Base-by-base conservation (phyloP, 768 basidiomycete species). In the Scleroderma bovista region DNA sequence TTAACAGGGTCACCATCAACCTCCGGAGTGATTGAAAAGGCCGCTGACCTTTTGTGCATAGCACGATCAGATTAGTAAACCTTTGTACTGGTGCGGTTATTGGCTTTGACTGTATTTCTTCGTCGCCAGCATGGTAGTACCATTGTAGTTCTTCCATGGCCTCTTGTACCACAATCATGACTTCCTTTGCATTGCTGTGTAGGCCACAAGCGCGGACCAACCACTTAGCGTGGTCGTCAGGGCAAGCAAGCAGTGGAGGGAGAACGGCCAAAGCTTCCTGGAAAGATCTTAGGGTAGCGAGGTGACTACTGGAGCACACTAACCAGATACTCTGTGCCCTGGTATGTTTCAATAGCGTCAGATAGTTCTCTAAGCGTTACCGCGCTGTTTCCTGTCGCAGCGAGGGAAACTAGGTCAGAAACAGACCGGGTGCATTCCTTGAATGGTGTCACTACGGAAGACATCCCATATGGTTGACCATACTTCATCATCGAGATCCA, bases 221-320 rank as follows among this genome's bases (percentile, higher is more conserved):
- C 22, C 62, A 61, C 20, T 57, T 53, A 16, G 69, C 64, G 1
- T 63, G 63, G 19, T 66, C 57, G 6, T 56, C 54, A n/a, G 45
- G 20, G 22, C 60, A 67, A 7, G 70, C 57, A 12, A 76, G 52
- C 12, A 77, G 53, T 7, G 51, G 32, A 2, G 73, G 72, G 23
- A 77, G 56, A 20, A 75, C 34, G 3, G 61, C 58, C 29, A 77
- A 61, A 10, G 71, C 67, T 32, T 77, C 75, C 75, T 77, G 26
- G 7, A 36, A 13, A 10, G 40, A 26, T 23, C 24, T 26, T 8
- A 15, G 36, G 15, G 32, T n/a, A 22, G 10, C 2, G 9, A 8
- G 22, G 43, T 20, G 22, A 22, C 16, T 24, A 22, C 12, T 29
- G 32, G 5, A 12, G 2, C 3, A 6, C 32, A 39, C 53, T 55